Evolutionary conservation across 164 flowering plant species (phyloP).

Genomic region (Paratinospora sagittata): DNA sequence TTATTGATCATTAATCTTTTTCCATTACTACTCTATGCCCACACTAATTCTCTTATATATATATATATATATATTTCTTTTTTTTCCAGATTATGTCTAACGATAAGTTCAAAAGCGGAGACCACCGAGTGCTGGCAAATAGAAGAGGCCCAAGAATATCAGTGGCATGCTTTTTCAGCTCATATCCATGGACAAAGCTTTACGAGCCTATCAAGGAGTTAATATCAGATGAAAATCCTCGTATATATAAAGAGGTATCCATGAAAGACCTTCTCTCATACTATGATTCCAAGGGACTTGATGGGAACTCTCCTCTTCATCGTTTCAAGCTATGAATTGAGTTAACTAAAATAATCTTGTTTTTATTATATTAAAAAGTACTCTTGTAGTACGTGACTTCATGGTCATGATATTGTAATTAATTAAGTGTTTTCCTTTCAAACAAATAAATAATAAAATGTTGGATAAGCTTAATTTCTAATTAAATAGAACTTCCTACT

Average conservation of each 20-base stretch:
- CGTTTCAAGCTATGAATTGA: constrained; percentile 5
- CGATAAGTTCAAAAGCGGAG: constrained; percentile 5
- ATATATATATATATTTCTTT: too few species aligned
- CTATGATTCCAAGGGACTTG: constrained; percentile 11
- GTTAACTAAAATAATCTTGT: too few species aligned
- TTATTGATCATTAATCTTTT: too few species aligned
- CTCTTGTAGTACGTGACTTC: too few species aligned
- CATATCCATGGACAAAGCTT: background rate
- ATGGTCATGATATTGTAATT: too few species aligned
- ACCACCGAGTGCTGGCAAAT: constrained; percentile 12
- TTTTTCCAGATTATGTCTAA: constrained; percentile 11
- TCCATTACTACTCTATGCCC: too few species aligned
- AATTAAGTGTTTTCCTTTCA: too few species aligned
- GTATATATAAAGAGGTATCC: background rate
- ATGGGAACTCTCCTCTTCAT: constrained; percentile 8
- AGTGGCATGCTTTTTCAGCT: constrained; percentile 5
- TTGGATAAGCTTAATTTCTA: too few species aligned
- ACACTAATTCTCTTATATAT: too few species aligned
- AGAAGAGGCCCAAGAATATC: constrained; percentile 6
- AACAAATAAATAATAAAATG: too few species aligned
- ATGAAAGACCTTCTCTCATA: background rate
- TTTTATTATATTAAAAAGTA: too few species aligned
- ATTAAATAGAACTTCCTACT: too few species aligned
- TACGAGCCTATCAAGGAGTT: constrained; percentile 7
- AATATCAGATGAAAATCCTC: constrained; percentile 5